phyloP scores from a whole-genome alignment of 129 eudicot genomes.

The Dittrichia graveolens region DNA sequence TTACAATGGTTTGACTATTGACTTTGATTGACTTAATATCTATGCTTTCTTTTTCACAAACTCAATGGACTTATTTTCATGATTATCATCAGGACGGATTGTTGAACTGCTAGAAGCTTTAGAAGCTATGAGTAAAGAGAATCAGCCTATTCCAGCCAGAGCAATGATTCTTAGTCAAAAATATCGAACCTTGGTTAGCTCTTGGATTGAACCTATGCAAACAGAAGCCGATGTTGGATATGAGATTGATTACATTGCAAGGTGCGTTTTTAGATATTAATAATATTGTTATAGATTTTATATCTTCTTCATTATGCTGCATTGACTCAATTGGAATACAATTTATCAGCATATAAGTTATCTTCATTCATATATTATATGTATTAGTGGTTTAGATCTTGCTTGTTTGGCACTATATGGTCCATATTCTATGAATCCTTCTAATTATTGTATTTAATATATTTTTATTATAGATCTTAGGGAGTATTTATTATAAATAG shows the following conservation, averaged over 20 bases:
- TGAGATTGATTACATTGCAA: slow-evolving; percentile 90
- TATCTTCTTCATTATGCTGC: background rate
- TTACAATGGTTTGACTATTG: slow-evolving; percentile 1
- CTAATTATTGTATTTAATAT: too few species aligned
- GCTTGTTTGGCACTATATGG: background rate
- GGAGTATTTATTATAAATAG: too few species aligned
- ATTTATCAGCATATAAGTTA: background rate
- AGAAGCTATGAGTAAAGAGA: slow-evolving; percentile 87
- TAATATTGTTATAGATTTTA: background rate
- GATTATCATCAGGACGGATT: slow-evolving; percentile 65
- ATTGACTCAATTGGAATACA: background rate
- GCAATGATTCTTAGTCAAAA: slow-evolving; percentile 94
- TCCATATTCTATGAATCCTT: too few species aligned
- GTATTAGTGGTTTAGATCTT: background rate
- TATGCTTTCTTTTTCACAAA: background rate
- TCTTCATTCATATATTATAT: background rate
- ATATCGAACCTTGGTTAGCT: slow-evolving; percentile 91
- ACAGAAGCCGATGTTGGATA: slow-evolving; percentile 97
- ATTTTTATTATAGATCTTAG: too few species aligned
- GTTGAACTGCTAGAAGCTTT: slow-evolving; percentile 86
- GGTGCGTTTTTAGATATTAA: slow-evolving; percentile 38
- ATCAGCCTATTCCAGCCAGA: slow-evolving; percentile 79
- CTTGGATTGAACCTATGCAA: slow-evolving; percentile 98
- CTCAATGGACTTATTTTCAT: background rate
- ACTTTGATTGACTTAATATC: background rate